These are phyloP conservation scores for Acacia confusa DNA, from an alignment of 306 rosid genomes.

Conservation along the genomic window DNA sequence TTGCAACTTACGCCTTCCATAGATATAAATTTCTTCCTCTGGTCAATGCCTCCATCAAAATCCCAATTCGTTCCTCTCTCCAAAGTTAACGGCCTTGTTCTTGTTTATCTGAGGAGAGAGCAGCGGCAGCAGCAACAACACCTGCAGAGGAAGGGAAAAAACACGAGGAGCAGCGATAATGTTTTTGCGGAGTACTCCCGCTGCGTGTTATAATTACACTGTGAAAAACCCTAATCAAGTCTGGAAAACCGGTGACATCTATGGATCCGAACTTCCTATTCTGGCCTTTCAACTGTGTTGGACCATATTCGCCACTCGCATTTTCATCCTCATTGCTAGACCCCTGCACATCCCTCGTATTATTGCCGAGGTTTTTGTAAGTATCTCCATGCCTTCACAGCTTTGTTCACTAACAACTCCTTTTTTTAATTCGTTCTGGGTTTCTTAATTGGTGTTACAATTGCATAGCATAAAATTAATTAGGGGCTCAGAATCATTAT, in stretches of 20 bases:
- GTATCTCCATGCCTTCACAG: not conserved
- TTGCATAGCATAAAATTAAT: not conserved
- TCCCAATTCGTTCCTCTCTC: not conserved
- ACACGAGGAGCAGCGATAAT: not conserved
- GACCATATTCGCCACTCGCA: not conserved
- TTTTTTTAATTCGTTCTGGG: not conserved
- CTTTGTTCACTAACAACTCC: not conserved
- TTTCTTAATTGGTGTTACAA: not conserved
- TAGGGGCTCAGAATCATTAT: not conserved
- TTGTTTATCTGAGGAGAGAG: not conserved
- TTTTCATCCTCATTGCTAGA: not conserved
- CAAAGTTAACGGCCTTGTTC: not conserved
- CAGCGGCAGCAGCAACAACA: not conserved
- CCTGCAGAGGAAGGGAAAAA: not conserved
- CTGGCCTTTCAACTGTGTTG: conserved; percentile 14
- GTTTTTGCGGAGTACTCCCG: not conserved
- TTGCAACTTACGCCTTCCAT: not conserved
- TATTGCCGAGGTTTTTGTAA: conserved; percentile 34
- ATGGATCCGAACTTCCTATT: conserved; percentile 2
- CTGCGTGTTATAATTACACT: conserved; percentile 2
- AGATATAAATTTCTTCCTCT: not conserved
- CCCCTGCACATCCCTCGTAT: conserved; percentile 45
- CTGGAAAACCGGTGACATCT: conserved; percentile 32
- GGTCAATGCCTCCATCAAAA: not conserved
- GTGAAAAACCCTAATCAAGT: not conserved